Conservation (phyloP, 2,329 filamentous ascomycete species). For the Monilinia aucupariae region DNA sequence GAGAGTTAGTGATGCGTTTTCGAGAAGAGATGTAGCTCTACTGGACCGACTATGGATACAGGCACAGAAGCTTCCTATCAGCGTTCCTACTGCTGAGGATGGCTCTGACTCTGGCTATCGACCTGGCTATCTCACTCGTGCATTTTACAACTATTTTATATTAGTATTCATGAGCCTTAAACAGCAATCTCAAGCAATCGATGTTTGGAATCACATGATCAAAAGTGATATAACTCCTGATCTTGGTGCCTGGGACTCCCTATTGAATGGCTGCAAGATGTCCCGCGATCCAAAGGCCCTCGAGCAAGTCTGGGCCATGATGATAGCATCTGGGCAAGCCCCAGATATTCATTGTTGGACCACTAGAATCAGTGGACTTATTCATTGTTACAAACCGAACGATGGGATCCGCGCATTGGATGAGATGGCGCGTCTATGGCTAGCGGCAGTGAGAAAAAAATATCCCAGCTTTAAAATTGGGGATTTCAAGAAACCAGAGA, state of each 20-base stretch:
- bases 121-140: conserved; percentile 21
- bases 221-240: conserved; percentile 52
- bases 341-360: conserved; percentile 67
- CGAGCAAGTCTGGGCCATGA: conserved; percentile 61
- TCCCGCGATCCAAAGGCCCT: conserved; percentile 55
- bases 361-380: conserved; percentile 60
- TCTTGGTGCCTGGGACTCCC: conserved; percentile 62
- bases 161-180: conserved; percentile 42
- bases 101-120: not conserved
- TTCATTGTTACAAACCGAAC: conserved; percentile 49
- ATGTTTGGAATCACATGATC: conserved; percentile 53
- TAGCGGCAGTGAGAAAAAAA: conserved; percentile 25
- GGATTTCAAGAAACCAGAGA: conserved; percentile 27
- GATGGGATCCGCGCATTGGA: conserved; percentile 58
- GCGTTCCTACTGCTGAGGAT: not conserved
- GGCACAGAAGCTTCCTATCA: conserved; percentile 26
- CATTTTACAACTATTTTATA: conserved; percentile 43
- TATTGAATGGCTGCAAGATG: conserved; percentile 65
- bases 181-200: conserved; percentile 41
- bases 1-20: conserved; percentile 26
- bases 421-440: conserved; percentile 61
- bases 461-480: conserved; percentile 22
- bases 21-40: conserved; percentile 22
- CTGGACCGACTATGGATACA: conserved; percentile 30
- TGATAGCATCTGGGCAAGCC: conserved; percentile 50